These are phyloP conservation scores for Scedosporium apiospermum DNA, from an alignment of 2,329 filamentous ascomycete genomes.

Conservation along the genomic window DNA sequence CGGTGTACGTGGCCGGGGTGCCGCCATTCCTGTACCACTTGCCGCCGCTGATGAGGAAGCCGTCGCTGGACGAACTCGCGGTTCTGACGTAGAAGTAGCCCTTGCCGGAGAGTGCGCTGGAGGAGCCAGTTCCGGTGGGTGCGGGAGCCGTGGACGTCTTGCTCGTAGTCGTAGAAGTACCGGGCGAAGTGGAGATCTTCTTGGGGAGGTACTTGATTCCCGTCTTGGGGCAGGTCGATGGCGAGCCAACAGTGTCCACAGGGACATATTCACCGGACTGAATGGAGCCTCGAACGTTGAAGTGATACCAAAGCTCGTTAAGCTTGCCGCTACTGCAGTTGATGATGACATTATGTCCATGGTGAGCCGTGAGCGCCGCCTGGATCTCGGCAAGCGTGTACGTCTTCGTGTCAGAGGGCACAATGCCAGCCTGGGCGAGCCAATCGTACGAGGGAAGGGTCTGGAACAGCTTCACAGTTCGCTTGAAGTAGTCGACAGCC, in stretches of 20 bases:
- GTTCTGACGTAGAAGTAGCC: constrained; percentile 11
- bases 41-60: constrained; percentile 16
- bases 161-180: constrained; percentile 2
- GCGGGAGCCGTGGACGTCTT: constrained; percentile 5
- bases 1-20: constrained; percentile 17
- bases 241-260: constrained; percentile 38
- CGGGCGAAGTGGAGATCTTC: constrained; percentile 2
- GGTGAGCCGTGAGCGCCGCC: constrained; percentile 41
- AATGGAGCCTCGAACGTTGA: constrained; percentile 48
- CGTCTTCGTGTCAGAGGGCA: constrained; percentile 41
- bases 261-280: constrained; percentile 53
- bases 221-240: background rate
- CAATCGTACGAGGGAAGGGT: constrained; percentile 53
- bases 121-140: constrained; percentile 1
- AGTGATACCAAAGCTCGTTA: constrained; percentile 53
- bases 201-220: constrained; percentile 21
- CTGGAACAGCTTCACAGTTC: constrained; percentile 56
- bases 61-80: constrained; percentile 7
- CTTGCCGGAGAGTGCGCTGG: constrained; percentile 10
- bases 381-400: constrained; percentile 53
- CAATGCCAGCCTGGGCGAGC: constrained; percentile 52
- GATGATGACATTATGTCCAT: constrained; percentile 47
- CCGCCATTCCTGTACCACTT: constrained; percentile 17
- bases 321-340: constrained; percentile 40
- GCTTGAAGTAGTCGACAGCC: constrained; percentile 60